phyloP scores from a whole-genome alignment of 768 basidiomycete species.

The Suillus americanus region DNA sequence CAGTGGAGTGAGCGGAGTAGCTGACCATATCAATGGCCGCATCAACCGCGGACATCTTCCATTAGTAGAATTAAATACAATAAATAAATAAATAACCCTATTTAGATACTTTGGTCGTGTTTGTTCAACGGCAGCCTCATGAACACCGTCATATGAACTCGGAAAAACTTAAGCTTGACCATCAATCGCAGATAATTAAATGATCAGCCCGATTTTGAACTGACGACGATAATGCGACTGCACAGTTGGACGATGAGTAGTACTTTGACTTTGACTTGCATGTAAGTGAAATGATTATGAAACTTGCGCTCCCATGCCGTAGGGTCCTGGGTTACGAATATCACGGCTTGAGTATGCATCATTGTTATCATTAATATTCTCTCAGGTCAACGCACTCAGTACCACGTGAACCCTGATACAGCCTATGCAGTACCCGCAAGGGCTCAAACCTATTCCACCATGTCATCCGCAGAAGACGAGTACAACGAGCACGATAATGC shows the following conservation, averaged over 20 bases:
- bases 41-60: no score
- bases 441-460: slow-evolving; percentile 17
- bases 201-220: background rate
- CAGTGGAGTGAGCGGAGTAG: no score
- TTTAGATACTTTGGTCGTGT: no score
- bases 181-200: background rate
- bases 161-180: background rate
- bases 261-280: background rate
- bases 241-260: no score
- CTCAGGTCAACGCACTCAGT: background rate
- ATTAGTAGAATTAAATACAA: no score
- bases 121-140: no score
- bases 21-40: no score
- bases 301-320: background rate
- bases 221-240: no score
- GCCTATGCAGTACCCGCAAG: background rate
- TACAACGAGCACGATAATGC: slow-evolving; percentile 43
- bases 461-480: slow-evolving; percentile 72
- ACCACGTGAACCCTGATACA: background rate
- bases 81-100: no score
- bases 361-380: background rate
- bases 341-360: background rate
- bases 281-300: background rate
- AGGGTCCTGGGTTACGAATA: background rate
- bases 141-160: background rate